Conservation (phyloP, 2,329 filamentous ascomycete species). For the Niveomyces coronatus region DNA sequence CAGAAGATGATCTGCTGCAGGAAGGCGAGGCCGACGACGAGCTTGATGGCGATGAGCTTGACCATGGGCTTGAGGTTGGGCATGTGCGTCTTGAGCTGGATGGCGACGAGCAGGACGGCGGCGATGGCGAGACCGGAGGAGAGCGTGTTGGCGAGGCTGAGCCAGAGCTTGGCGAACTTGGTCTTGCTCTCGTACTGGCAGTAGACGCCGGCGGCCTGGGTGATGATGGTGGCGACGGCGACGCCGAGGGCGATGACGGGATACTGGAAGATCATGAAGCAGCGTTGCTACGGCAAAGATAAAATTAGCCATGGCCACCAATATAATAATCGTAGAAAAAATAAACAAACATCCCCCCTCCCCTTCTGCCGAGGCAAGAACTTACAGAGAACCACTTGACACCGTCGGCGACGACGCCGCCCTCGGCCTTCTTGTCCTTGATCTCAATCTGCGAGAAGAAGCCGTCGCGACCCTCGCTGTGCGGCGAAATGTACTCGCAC, state of each 20-base stretch:
- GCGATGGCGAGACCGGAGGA: conserved; percentile 17
- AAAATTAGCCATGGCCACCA: not conserved
- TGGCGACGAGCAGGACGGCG: conserved; percentile 15
- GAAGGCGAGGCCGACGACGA: conserved; percentile 17
- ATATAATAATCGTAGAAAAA: not conserved
- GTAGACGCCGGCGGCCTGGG: conserved; percentile 19
- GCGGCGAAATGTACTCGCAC: conserved; percentile 30
- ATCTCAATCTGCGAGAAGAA: conserved; percentile 27
- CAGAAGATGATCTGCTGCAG: conserved; percentile 17
- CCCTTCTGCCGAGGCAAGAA: not conserved
- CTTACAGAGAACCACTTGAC: conserved; percentile 23
- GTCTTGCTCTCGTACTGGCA: conserved; percentile 20
- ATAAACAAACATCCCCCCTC: too few relatives aligned
- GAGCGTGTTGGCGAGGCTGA: conserved; percentile 18
- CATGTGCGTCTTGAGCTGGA: conserved; percentile 10
- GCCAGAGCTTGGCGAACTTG: conserved; percentile 22
- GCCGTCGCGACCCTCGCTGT: conserved; percentile 20
- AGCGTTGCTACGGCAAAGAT: conserved; percentile 16
- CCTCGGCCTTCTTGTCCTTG: conserved; percentile 17
- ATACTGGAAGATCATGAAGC: conserved; percentile 30
- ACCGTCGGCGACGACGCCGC: conserved; percentile 17
- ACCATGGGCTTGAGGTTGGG: conserved; percentile 8
- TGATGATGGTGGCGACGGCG: conserved; percentile 29
- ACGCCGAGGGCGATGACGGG: conserved; percentile 24
- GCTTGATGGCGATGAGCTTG: conserved; percentile 11